phyloP scores from a whole-genome alignment of 192 early-diverging fungal species.

The Backusella parvicylindrica region DNA sequence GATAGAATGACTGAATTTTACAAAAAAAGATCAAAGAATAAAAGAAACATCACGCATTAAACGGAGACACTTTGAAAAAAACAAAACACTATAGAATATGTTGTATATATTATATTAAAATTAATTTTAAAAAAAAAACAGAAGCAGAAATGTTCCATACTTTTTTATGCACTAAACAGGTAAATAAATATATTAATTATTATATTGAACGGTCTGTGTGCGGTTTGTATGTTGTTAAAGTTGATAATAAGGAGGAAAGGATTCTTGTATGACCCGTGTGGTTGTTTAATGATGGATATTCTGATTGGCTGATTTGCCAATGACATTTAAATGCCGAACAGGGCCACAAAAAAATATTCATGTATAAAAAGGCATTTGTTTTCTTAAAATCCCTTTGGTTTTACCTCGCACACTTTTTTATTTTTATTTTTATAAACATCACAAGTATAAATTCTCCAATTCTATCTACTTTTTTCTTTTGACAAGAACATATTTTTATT shows the following conservation, averaged over 20 bases:
- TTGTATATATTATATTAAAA: too few species aligned
- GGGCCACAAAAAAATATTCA: neutral
- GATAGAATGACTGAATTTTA: neutral
- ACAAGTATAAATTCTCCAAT: neutral
- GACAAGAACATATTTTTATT: neutral
- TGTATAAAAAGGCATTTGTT: neutral
- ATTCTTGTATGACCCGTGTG: neutral
- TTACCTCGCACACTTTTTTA: neutral
- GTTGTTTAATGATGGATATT: neutral
- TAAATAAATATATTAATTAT: neutral
- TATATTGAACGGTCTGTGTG: neutral
- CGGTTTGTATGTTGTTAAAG: neutral
- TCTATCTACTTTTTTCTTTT: neutral
- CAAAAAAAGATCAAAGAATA: neutral
- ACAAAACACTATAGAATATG: too few species aligned
- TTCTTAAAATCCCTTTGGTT: neutral
- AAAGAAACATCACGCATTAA: neutral
- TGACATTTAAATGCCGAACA: neutral
- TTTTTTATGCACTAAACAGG: neutral
- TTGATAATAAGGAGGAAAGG: neutral
- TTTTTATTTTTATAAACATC: neutral
- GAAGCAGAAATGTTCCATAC: too few species aligned
- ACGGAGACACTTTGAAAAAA: neutral
- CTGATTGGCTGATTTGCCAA: neutral
- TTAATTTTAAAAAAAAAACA: neutral